phyloP scores from a whole-genome alignment of 2,329 filamentous ascomycete genomes.

The Botryosphaeria dothidea region DNA sequence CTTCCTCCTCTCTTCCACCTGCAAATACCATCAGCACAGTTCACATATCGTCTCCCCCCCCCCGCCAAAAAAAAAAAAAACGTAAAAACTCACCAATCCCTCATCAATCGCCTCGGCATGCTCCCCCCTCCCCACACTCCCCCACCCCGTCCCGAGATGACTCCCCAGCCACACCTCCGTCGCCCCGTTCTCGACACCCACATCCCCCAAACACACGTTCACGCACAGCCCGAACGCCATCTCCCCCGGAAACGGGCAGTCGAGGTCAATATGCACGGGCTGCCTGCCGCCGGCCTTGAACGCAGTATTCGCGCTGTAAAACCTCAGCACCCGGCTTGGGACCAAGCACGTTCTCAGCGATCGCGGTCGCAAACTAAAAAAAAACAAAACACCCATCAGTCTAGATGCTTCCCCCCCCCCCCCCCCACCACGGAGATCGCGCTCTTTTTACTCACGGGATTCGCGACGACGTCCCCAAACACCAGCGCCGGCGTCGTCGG shows the following conservation, averaged over 20 bases:
- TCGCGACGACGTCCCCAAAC: constrained; percentile 38
- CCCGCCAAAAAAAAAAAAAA: not conserved
- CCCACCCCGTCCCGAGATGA: constrained; percentile 36
- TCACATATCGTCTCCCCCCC: no score
- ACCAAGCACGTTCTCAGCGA: constrained; percentile 41
- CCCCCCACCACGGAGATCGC: no score
- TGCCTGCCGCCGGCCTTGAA: constrained; percentile 41
- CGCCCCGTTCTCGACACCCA: constrained; percentile 54
- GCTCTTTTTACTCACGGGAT: no score
- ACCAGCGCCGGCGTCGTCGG: constrained; percentile 37
- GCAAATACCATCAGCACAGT: not conserved
- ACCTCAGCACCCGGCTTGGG: constrained; percentile 39
- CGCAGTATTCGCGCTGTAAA: constrained; percentile 44
- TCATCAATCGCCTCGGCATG: not conserved
- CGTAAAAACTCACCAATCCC: constrained; percentile 40
- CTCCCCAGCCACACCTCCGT: constrained; percentile 63
- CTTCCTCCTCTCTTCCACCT: constrained; percentile 40
- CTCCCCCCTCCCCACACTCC: not conserved
- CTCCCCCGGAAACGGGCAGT: constrained; percentile 44
- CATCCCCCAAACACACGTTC: constrained; percentile 55
- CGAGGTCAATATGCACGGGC: constrained; percentile 25
- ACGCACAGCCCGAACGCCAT: constrained; percentile 58
- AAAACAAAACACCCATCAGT: no score
- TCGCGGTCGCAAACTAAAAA: constrained; percentile 1
- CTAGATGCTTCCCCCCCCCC: no score